Evolutionary conservation across 2,329 filamentous ascomycete genomes (phyloP).

Genomic region (Lasiodiplodia sp.): DNA sequence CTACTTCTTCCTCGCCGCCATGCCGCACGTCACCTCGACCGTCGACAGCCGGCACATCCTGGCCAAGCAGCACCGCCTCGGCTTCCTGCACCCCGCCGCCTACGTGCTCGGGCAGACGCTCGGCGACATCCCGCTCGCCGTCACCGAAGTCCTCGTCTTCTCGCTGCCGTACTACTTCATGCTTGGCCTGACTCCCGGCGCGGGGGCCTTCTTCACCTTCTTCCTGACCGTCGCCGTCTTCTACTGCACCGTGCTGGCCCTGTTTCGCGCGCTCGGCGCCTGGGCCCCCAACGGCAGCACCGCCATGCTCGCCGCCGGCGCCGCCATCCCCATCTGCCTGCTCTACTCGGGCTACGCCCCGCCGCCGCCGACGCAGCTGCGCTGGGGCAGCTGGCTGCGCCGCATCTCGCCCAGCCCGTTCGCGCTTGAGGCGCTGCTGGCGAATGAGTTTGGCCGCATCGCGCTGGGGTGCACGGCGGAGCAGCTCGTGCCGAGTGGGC

Average conservation of each 20-base stretch:
- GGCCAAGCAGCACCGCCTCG: conserved; percentile 73
- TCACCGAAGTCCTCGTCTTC: conserved; percentile 67
- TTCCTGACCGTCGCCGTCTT: conserved; percentile 68
- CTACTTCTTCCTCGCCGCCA: conserved; percentile 67
- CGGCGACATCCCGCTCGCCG: conserved; percentile 63
- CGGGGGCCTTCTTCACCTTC: conserved; percentile 69
- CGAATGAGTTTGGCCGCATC: conserved; percentile 72
- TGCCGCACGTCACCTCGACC: conserved; percentile 66
- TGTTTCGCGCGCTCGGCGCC: conserved; percentile 48
- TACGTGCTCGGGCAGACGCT: conserved; percentile 65
- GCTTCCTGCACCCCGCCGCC: conserved; percentile 69
- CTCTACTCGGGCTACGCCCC: conserved; percentile 50
- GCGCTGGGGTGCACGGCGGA: conserved; percentile 62
- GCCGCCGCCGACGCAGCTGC: conserved; percentile 48
- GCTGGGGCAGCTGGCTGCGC: conserved; percentile 48
- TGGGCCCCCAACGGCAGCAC: conserved; percentile 43
- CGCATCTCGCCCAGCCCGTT: conserved; percentile 68
- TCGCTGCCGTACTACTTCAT: conserved; percentile 71
- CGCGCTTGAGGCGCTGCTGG: conserved; percentile 71
- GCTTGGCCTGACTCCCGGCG: conserved; percentile 60
- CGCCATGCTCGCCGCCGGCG: conserved; percentile 49
- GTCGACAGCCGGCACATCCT: conserved; percentile 70
- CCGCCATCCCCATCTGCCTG: conserved; percentile 48
- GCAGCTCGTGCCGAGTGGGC: conserved; percentile 62
- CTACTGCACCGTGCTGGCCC: conserved; percentile 51